phyloP scores from a whole-genome alignment of 2,329 filamentous ascomycete species.

The Neopestalotiopsis sp. region DNA sequence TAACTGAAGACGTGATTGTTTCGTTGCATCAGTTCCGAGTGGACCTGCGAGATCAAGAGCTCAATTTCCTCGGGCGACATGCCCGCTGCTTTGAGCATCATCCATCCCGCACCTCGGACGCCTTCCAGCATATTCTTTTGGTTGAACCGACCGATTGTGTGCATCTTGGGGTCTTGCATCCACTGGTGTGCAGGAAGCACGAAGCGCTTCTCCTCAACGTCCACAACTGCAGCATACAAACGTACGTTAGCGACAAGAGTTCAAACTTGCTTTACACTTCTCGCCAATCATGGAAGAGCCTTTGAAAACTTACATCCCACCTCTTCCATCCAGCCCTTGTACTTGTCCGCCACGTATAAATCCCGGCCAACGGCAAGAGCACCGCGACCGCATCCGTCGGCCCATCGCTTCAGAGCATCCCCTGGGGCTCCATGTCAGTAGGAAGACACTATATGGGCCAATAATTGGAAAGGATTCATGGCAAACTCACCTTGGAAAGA shows the following conservation, averaged over 20 bases:
- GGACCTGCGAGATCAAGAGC: background rate
- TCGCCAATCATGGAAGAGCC: background rate
- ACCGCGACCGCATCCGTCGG: background rate
- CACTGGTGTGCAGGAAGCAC: background rate
- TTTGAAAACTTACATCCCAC: background rate
- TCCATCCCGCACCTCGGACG: background rate
- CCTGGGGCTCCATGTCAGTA: background rate
- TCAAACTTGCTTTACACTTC: too few species aligned
- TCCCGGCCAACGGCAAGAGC: background rate
- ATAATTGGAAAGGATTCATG: background rate
- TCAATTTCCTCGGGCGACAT: background rate
- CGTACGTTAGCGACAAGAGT: background rate
- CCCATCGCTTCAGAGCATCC: background rate
- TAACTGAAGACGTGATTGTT: background rate
- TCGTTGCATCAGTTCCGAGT: background rate
- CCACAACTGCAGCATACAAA: background rate
- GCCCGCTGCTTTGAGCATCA: conserved; percentile 8
- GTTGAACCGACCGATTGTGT: background rate
- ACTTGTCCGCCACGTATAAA: background rate
- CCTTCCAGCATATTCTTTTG: conserved; percentile 2
- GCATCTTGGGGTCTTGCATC: conserved; percentile 5
- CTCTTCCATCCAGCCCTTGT: conserved; percentile 8
- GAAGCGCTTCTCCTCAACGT: conserved; percentile 2
- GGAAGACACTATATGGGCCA: too few species aligned
- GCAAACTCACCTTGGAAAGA: background rate